Evolutionary conservation across 805 yeast genomes (phyloP).

Genomic region (Myxozyma vanderwaltii): DNA sequence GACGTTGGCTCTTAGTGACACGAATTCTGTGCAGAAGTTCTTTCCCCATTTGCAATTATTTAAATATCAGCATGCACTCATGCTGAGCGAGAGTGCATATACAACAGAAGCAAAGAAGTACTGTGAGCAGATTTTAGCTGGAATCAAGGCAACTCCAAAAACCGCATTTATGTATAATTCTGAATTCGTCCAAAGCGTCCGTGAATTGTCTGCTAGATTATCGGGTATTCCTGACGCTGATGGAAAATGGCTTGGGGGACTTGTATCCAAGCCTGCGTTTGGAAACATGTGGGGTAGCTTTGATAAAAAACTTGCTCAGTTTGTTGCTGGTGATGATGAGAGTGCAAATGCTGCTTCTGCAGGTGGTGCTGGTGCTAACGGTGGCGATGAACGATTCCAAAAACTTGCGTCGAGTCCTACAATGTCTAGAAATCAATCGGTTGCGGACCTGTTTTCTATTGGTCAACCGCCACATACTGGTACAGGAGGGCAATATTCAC

Average conservation of each 20-base stretch:
- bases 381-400: constrained; percentile 37
- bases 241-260: constrained; percentile 73
- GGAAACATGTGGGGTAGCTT: constrained; percentile 88
- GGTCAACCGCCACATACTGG: neutral
- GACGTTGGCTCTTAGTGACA: constrained; percentile 43
- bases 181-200: constrained; percentile 42
- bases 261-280: constrained; percentile 51
- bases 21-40: constrained; percentile 26
- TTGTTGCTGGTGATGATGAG: constrained; percentile 83
- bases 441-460: constrained; percentile 15
- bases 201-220: constrained; percentile 43
- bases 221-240: constrained; percentile 44
- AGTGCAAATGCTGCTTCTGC: constrained; percentile 9
- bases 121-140: constrained; percentile 53
- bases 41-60: constrained; percentile 59
- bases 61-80: constrained; percentile 67
- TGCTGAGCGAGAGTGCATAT: constrained; percentile 68
- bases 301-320: constrained; percentile 74
- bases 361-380: constrained; percentile 28
- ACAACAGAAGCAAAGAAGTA: constrained; percentile 62
- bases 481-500: neutral
- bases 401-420: constrained; percentile 39
- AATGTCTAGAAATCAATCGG: constrained; percentile 26
- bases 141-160: constrained; percentile 47
- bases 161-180: constrained; percentile 37